phyloP scores from a whole-genome alignment of 805 yeast species.

The Candida endomychidarum region DNA sequence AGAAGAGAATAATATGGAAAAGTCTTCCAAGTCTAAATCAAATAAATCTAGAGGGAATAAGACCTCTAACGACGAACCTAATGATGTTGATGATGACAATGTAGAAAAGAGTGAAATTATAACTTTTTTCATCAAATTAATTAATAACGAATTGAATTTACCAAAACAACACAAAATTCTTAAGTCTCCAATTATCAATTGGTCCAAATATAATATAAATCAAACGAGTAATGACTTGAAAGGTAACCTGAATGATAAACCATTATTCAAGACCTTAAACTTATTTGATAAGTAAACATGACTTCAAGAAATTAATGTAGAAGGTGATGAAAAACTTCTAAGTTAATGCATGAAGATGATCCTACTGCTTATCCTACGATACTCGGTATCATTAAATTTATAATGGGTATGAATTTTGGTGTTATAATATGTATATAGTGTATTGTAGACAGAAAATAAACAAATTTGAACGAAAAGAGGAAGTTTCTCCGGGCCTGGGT shows the following conservation, averaged over 20 bases:
- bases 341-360: background rate
- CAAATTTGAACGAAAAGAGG: background rate
- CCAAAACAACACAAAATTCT: slow-evolving; percentile 35
- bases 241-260: slow-evolving; percentile 13
- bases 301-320: background rate
- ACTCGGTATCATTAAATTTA: background rate
- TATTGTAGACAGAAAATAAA: slow-evolving; percentile 5
- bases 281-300: slow-evolving; percentile 18
- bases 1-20: background rate
- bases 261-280: slow-evolving; percentile 26
- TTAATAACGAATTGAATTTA: slow-evolving; percentile 31
- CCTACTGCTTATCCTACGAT: background rate
- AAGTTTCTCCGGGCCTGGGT: too few species aligned
- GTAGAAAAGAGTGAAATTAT: slow-evolving; percentile 22
- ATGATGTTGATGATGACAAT: slow-evolving; percentile 9
- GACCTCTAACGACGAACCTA: slow-evolving; percentile 10
- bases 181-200: slow-evolving; percentile 35
- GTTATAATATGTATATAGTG: slow-evolving; percentile 10
- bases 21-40: too few species aligned
- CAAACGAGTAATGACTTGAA: slow-evolving; percentile 1
- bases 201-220: slow-evolving; percentile 36
- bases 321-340: background rate
- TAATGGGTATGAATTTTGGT: background rate
- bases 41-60: background rate
- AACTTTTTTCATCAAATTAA: slow-evolving; percentile 33